These are phyloP conservation scores for Fusarium neocosmosporiellum DNA, from an alignment of 2,329 filamentous ascomycete genomes.

Conservation along the genomic window DNA sequence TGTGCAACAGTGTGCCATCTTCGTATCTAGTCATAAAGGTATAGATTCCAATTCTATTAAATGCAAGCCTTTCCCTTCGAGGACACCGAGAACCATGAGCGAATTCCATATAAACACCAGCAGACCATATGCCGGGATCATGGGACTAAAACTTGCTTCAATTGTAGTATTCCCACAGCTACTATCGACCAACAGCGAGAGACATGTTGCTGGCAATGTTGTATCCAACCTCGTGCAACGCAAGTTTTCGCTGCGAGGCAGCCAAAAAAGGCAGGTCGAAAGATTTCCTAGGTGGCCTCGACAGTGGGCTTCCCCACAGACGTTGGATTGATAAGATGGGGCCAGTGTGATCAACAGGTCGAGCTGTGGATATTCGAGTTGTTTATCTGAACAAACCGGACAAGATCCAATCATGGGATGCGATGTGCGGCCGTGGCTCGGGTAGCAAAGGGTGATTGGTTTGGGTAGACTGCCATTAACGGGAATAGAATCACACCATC, in stretches of 20 bases:
- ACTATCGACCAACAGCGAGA: not conserved
- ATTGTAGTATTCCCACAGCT: not conserved
- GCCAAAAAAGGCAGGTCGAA: not conserved
- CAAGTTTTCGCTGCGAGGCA: not conserved
- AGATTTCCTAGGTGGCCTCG: not conserved
- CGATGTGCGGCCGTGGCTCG: not conserved
- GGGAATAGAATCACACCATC: not conserved
- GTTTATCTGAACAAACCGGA: not conserved
- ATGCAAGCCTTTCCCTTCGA: not conserved
- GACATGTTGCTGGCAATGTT: not conserved
- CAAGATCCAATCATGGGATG: not conserved
- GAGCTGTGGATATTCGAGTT: not conserved
- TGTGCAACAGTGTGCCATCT: not conserved
- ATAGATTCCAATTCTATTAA: not conserved
- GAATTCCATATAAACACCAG: not conserved
- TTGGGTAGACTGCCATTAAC: not conserved
- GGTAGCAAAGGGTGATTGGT: not conserved
- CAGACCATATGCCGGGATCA: not conserved
- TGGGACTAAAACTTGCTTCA: not conserved
- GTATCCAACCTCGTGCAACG: not conserved
- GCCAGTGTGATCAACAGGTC: not conserved
- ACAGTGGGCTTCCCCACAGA: not conserved
- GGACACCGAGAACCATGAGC: not conserved
- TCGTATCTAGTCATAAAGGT: not conserved
- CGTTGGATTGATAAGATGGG: not conserved